Conservation (phyloP, 2,329 filamentous ascomycete genomes). For the Fusarium pseudocircinatum region DNA sequence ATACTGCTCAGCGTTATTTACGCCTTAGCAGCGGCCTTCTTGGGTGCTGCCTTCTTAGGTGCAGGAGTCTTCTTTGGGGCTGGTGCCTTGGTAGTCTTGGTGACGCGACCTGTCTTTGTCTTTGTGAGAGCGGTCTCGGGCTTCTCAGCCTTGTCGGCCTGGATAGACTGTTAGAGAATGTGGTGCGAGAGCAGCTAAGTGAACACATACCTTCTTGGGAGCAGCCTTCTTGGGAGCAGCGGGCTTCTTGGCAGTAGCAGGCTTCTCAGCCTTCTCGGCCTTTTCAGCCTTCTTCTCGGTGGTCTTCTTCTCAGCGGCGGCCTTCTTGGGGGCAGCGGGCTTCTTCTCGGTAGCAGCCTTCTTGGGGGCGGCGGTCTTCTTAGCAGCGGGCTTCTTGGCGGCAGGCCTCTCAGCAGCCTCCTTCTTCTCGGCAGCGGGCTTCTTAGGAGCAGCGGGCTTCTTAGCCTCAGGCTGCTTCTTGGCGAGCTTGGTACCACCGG, state of each 20-base stretch:
- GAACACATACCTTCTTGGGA: slow-evolving; percentile 26
- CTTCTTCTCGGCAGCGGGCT: slow-evolving; percentile 49
- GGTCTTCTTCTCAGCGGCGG: slow-evolving; percentile 25
- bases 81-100: slow-evolving; percentile 68
- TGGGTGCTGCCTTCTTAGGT: slow-evolving; percentile 52
- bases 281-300: slow-evolving; percentile 22
- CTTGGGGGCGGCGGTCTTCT: slow-evolving; percentile 49
- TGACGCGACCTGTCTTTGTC: slow-evolving; percentile 87
- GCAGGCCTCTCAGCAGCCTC: slow-evolving; percentile 44
- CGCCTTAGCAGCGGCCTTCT: slow-evolving; percentile 60
- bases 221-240: slow-evolving; percentile 47
- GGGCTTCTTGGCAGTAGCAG: slow-evolving; percentile 47
- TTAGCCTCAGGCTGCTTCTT: slow-evolving; percentile 71
- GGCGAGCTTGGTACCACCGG: slow-evolving; percentile 90
- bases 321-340: slow-evolving; percentile 52
- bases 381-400: slow-evolving; percentile 49
- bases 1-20: slow-evolving; percentile 40
- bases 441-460: slow-evolving; percentile 48
- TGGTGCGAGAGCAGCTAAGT: background rate
- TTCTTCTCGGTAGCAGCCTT: slow-evolving; percentile 47
- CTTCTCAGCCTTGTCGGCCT: slow-evolving; percentile 64
- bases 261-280: slow-evolving; percentile 64
- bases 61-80: slow-evolving; percentile 47
- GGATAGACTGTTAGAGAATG: background rate
- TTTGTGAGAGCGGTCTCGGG: slow-evolving; percentile 74